Evolutionary conservation across 805 yeast species (phyloP).

Genomic region (Cephaloascus albidus): DNA sequence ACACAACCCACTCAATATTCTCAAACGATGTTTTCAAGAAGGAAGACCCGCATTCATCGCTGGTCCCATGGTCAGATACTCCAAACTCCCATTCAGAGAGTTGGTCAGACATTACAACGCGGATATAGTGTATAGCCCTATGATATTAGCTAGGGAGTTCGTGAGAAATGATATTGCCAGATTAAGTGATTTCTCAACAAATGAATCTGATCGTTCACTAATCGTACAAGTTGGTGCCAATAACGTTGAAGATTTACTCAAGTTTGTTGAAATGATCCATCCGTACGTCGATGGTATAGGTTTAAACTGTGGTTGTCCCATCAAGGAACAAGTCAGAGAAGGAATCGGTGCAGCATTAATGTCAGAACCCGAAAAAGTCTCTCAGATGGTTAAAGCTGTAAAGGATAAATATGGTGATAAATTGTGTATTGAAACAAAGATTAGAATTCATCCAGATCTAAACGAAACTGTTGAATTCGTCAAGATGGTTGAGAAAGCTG

Average conservation of each 20-base stretch:
- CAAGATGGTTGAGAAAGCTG: constrained; percentile 66
- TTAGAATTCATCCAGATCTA: constrained; percentile 74
- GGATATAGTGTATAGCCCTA: constrained; percentile 88
- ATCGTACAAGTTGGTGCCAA: constrained; percentile 89
- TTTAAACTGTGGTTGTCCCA: constrained; percentile 95
- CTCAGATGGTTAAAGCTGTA: constrained; percentile 77
- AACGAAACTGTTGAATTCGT: constrained; percentile 66
- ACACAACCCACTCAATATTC: too few relatives aligned
- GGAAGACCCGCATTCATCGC: too few relatives aligned
- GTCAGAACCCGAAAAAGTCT: constrained; percentile 71
- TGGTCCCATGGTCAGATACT: constrained; percentile 98
- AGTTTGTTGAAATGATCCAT: constrained; percentile 81
- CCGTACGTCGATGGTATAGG: constrained; percentile 94
- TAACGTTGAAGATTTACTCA: constrained; percentile 68
- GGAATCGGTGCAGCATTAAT: constrained; percentile 97
- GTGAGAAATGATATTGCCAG: constrained; percentile 79
- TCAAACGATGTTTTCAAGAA: too few relatives aligned
- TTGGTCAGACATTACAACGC: constrained; percentile 61
- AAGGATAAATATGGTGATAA: constrained; percentile 62
- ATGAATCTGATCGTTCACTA: constrained; percentile 55
- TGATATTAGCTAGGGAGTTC: constrained; percentile 94
- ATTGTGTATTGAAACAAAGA: constrained; percentile 84
- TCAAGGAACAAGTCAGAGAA: constrained; percentile 86
- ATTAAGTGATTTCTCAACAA: constrained; percentile 76
- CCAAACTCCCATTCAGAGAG: constrained; percentile 86